phyloP scores from a whole-genome alignment of 208 protist species.

The Angomonas deanei region DNA sequence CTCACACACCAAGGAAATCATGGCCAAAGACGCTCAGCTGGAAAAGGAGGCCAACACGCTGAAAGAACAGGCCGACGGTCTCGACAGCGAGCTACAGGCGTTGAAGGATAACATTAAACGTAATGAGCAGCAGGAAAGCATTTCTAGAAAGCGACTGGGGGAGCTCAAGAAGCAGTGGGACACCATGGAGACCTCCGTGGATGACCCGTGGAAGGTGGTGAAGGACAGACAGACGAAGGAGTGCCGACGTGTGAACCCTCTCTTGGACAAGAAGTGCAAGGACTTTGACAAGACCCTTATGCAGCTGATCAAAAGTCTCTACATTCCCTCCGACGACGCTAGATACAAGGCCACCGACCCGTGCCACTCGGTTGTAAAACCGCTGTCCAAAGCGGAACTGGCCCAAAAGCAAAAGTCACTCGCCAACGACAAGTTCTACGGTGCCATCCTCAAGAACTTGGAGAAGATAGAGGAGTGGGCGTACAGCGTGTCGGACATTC shows the following conservation, averaged over 20 bases:
- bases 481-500: constrained; percentile 83
- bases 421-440: constrained; percentile 20
- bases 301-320: constrained; percentile 83
- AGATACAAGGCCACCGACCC: constrained; percentile 25
- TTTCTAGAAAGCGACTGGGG: constrained; percentile 42
- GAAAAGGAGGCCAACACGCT: constrained; percentile 31
- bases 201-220: constrained; percentile 33
- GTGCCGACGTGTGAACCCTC: constrained; percentile 48
- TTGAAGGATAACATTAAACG: constrained; percentile 60
- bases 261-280: constrained; percentile 66
- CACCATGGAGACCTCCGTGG: constrained; percentile 18
- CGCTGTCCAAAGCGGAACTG: constrained; percentile 53
- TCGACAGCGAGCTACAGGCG: constrained; percentile 65
- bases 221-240: constrained; percentile 31
- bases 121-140: constrained; percentile 43
- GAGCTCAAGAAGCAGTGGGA: constrained; percentile 52
- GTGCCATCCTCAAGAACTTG: constrained; percentile 58
- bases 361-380: constrained; percentile 61
- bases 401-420: constrained; percentile 25
- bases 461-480: constrained; percentile 80
- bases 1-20: constrained; percentile 50
- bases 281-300: constrained; percentile 70
- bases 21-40: constrained; percentile 35
- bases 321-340: constrained; percentile 29
- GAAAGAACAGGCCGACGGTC: constrained; percentile 25